Evolutionary conservation across 2,329 filamentous ascomycete genomes (phyloP), one percentile per base, ranked within the genome.

Genomic region (Arthrobotrys conoides): DNA sequence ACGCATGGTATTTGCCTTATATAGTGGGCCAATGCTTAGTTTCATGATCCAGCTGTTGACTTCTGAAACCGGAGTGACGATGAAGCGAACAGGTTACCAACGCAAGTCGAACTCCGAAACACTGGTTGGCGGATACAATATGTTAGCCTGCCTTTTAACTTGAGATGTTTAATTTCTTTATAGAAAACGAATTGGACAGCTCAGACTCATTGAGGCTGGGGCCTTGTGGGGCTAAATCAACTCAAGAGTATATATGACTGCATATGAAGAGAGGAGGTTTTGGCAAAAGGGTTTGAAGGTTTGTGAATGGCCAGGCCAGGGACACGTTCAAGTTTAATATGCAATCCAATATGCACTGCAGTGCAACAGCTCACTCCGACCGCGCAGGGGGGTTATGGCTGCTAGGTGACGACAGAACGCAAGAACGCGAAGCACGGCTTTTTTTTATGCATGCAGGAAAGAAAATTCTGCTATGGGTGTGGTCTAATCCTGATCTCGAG

Each of bases 321-420:
- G 73, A 67, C 53, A 30, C 36, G 67, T 72, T 63, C 61, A 61
- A 59, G 68, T 72, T 61, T 72, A 72, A 78, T 69, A 71, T 78
- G 73, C 59, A 78, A 71, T 67, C 61, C 53, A 22, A 57, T 68
- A 78, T 78, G 75, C 75, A 71, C 68, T 78, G 75, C 75, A 71
- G 75, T 78, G 75, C 63, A 69, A 78, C 63, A 78, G 71, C 68
- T 77, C 67, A 72, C 53, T 33, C 68, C 57, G 68, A 72, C 68
- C 68, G 68, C 68, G 63, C 75, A 78, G 75, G 75, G 33, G 38
- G 75, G 75, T 68, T 64, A 65, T 49, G 63, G 61, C 75, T 78
- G 75, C 75, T 78, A 49, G 44, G 68, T 69, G 68, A 72, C 75
- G 68, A 71, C 68, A 68, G 66, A 78, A 78, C 75, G 75, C 75